Evolutionary conservation across 228 moss, liverwort and hornwort genomes (phyloP).

Genomic region (Sphagnum fallax): DNA sequence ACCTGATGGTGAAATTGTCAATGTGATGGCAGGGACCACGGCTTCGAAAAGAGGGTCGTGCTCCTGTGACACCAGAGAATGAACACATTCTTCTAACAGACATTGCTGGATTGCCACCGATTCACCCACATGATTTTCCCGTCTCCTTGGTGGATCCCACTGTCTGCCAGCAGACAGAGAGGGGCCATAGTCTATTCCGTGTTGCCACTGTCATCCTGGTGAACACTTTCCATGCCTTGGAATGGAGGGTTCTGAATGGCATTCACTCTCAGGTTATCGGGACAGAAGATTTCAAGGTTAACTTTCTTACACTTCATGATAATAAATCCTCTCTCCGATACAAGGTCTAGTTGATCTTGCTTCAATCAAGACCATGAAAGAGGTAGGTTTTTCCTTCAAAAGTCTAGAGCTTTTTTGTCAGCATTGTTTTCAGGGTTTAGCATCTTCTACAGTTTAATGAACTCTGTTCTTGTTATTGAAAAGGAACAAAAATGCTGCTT

Average conservation of each 20-base stretch:
- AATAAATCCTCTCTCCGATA: background rate
- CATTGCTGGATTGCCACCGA: constrained; percentile 24
- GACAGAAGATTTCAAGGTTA: constrained; percentile 6
- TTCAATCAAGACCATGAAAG: background rate
- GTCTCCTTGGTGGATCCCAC: background rate
- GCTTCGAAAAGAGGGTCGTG: constrained; percentile 17
- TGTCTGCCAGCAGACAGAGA: background rate
- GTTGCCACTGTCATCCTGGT: constrained; percentile 32
- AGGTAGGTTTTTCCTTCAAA: too few relatives aligned
- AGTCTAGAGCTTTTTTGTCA: background rate
- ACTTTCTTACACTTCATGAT: background rate
- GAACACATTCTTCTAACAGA: constrained; percentile 6
- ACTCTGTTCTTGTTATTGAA: background rate
- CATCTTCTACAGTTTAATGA: background rate
- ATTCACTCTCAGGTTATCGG: constrained; percentile 2
- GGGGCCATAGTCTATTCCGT: constrained; percentile 2
- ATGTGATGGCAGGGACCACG: constrained; percentile 18
- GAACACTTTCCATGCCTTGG: constrained; percentile 24
- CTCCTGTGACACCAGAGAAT: constrained; percentile 18
- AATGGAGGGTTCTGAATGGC: constrained; percentile 12
- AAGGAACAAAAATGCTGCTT: background rate
- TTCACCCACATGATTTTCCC: constrained; percentile 15
- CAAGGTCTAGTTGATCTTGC: background rate
- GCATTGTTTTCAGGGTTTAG: background rate
- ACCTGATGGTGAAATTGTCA: too few relatives aligned